Base-by-base conservation (phyloP, 805 yeast species). In the Lachancea dasiensis region DNA sequence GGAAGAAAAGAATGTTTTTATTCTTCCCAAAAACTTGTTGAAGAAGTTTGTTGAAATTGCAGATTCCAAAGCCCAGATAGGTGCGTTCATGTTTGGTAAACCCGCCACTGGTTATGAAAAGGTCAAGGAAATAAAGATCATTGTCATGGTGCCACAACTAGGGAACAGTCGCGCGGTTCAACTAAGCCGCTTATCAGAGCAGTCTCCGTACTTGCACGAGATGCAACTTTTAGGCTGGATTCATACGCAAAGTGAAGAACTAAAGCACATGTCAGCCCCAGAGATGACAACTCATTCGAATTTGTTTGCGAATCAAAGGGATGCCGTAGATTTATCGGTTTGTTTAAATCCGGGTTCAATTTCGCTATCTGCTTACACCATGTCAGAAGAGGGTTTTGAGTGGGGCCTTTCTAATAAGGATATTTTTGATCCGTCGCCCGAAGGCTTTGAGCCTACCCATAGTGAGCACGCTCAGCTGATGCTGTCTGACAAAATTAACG, bases 141-240 rank as follows among this genome's bases (percentile, higher is more conserved):
- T 90, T 46, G 95, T 76, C 0, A 54, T 90, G 53, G 82, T 85
- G 5, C 97, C 97, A 0, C 99, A 92, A 60, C 65, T 87, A 28
- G 97, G 97, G 2, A 79, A 73, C 43, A 65, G 72, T 20, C 77
- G 74, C 43, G 64, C 75, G 3, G 77, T 87, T 10, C 78, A 82
- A 47, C 68, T 86, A 39, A 78, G 90, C 4, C 38, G 30, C 9
- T 14, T 47, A 3, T 60, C 62, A 3, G 52, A 56, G 0, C 50
- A 63, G 6, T 39, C 45, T 17, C 62, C 64, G 15, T 64, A 63
- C 31, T 49, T 73, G 8, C 66, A 69, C n/a, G 82, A 75, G 1
- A 58, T 86, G 24, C 89, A 86, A 51, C 73, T 92, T 4, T 60
- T 92, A 13, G 98, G 98, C 1, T 85, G 96, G 95, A 73, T 92